Percentiles rank a stretch among this genome's conserved stretches.
Conservation (phyloP, 2,329 filamentous ascomycete genomes). For the Botrytis byssoidea region DNA sequence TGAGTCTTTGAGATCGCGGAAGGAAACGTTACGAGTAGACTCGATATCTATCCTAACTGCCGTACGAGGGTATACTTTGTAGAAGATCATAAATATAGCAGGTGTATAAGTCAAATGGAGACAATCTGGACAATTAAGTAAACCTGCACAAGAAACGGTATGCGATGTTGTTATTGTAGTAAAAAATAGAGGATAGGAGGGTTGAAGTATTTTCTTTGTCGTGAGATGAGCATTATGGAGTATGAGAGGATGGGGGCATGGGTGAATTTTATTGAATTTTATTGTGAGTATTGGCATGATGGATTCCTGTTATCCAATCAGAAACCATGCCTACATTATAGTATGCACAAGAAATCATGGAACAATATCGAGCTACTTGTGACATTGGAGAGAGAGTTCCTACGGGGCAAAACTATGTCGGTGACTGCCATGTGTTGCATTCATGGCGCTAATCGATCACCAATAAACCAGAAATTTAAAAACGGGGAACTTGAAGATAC, state of each 20-base stretch:
- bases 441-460: slow-evolving; percentile 41
- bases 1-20: slow-evolving; percentile 39
- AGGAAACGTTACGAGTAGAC: slow-evolving; percentile 43
- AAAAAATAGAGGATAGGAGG: slow-evolving; percentile 37
- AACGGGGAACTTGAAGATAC: slow-evolving; percentile 39
- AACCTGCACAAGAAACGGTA: slow-evolving; percentile 39
- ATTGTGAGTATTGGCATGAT: background rate
- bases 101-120: slow-evolving; percentile 43
- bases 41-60: slow-evolving; percentile 34
- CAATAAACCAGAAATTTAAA: slow-evolving; percentile 32
- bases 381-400: slow-evolving; percentile 25
- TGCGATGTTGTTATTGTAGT: slow-evolving; percentile 40
- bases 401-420: slow-evolving; percentile 36
- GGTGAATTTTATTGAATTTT: slow-evolving; percentile 20
- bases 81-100: slow-evolving; percentile 44
- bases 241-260: background rate
- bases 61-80: slow-evolving; percentile 41
- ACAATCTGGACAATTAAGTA: slow-evolving; percentile 40
- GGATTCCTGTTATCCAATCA: background rate
- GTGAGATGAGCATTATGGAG: slow-evolving; percentile 4
- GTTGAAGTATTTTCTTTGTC: slow-evolving; percentile 43
- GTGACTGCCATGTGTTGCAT: slow-evolving; percentile 40
- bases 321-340: background rate
- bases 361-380: slow-evolving; percentile 25
- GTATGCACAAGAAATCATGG: slow-evolving; percentile 16